Evolutionary conservation across 1,284 basidiomycete genomes (phyloP).

Genomic region (Xerocomus amazonicus): DNA sequence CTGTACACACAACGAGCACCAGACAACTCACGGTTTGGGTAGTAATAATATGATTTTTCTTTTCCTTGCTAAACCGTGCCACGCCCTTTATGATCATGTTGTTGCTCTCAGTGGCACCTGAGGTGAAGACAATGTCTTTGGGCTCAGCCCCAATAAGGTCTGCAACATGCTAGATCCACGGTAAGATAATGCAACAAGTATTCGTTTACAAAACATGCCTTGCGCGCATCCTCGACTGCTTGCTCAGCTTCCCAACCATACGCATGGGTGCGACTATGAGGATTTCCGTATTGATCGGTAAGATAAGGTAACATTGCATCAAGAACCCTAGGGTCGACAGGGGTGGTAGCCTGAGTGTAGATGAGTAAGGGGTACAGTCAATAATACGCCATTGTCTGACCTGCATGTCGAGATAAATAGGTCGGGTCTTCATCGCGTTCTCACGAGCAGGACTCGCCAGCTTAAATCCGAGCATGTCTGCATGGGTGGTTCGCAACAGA

Average conservation of each 20-base stretch:
- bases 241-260: conserved; percentile 99
- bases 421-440: conserved; percentile 66
- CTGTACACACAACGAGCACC: neutral
- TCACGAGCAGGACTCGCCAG: conserved; percentile 69
- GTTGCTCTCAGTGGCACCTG: conserved; percentile 97
- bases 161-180: conserved; percentile 68
- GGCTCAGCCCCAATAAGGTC: conserved; percentile 90
- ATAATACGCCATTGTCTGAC: conserved; percentile 34
- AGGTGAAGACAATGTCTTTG: conserved; percentile 98
- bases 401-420: conserved; percentile 97
- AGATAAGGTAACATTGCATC: conserved; percentile 97
- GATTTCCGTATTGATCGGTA: conserved; percentile 97
- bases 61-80: conserved; percentile 89
- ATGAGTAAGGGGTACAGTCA: conserved; percentile 13
- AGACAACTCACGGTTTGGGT: conserved; percentile 72
- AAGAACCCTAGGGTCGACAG: conserved; percentile 94
- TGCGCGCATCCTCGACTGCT: conserved; percentile 88
- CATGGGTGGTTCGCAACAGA: neutral
- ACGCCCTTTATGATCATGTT: conserved; percentile 99
- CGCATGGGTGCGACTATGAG: conserved; percentile 96
- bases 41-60: conserved; percentile 88
- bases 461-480: conserved; percentile 91
- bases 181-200: conserved; percentile 14
- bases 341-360: conserved; percentile 81
- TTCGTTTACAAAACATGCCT: conserved; percentile 43